Evolutionary conservation across 1,284 basidiomycete species (phyloP), one percentile per base, ranked within the genome.

Genomic region (Phellopilus nigrolimitatus): DNA sequence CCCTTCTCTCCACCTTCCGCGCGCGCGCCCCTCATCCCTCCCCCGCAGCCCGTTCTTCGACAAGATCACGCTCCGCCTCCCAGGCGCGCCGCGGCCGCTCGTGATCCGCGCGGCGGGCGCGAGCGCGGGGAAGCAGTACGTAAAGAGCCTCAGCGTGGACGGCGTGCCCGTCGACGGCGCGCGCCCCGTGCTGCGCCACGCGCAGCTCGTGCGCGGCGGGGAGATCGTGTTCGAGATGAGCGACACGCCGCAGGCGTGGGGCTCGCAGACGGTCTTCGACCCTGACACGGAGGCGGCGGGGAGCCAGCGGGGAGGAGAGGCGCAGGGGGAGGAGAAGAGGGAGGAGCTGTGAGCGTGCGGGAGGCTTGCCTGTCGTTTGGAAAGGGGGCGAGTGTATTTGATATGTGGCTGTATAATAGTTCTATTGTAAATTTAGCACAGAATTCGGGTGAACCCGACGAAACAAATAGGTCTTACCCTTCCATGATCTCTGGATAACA

Each of bases 1-100:
- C 9, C 7, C 36, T 36, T 19, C 31, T 53, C 34, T 41, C 64
- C 15, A 61, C 55, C 45, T 57, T 56, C 39, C 48, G 41, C n/a
- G 53, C 33, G 10, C 21, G 19, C 38, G 54, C 41, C 31, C 57
- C 25, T 53, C 53, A 30, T n/a, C n/a, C n/a, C n/a, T n/a, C n/a
- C n/a, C n/a, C n/a, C 22, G 22, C 45, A 81, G 79, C 0, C 84
- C 84, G 0, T 82, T 89, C 64, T 89, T 86, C 60, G 81, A 89
- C 60, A 70, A 69, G 42, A 69, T 85, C 27, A 75, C 73, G 0
- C 69, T 91, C 42, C 60, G 71, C 27, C 66, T 90, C 1, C 82
- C 84, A 0, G 62, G 64, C 0, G 63, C 66, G 2, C 41, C 57
- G 17, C 60, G 59, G 30, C 71, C 66, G 5, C 66, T 88, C 10